Evolutionary conservation across 345 rosid species (phyloP).

Genomic region (Salix purpurea): DNA sequence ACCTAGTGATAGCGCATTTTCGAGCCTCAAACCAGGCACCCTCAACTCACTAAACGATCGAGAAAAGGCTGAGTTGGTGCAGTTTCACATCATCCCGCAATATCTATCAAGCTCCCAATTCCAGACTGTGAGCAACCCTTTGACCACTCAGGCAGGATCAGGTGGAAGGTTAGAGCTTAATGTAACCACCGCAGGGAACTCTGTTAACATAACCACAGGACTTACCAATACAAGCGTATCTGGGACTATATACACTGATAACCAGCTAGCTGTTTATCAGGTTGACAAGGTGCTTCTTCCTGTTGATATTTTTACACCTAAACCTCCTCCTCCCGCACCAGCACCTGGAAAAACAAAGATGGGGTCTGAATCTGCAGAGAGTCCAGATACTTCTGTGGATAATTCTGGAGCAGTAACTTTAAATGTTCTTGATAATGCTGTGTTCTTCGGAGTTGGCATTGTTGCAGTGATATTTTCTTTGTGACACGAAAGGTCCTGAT

Average conservation of each 20-base stretch:
- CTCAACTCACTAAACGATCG: slow-evolving; percentile 35
- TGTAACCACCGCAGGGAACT: slow-evolving; percentile 27
- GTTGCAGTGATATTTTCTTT: background rate
- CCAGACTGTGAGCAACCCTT: slow-evolving; percentile 45
- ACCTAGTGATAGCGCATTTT: slow-evolving; percentile 32
- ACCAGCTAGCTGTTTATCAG: background rate
- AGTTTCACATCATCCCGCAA: slow-evolving; percentile 33
- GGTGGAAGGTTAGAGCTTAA: slow-evolving; percentile 26
- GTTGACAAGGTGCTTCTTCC: background rate
- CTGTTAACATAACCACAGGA: slow-evolving; percentile 37
- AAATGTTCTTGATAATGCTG: background rate
- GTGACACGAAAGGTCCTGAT: background rate
- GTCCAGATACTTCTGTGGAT: background rate
- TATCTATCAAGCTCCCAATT: slow-evolving; percentile 27
- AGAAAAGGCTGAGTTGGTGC: slow-evolving; percentile 32
- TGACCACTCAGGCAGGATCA: slow-evolving; percentile 40
- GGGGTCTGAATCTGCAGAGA: background rate
- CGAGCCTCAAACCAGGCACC: slow-evolving; percentile 36
- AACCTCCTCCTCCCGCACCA: background rate
- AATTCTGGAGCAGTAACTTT: background rate
- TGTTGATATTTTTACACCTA: background rate
- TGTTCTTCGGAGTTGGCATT: background rate
- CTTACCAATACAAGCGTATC: slow-evolving; percentile 7
- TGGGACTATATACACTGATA: background rate
- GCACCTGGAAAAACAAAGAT: background rate